Conservation (phyloP, 148 eudicot species). For the Chenopodium berlandieri region DNA sequence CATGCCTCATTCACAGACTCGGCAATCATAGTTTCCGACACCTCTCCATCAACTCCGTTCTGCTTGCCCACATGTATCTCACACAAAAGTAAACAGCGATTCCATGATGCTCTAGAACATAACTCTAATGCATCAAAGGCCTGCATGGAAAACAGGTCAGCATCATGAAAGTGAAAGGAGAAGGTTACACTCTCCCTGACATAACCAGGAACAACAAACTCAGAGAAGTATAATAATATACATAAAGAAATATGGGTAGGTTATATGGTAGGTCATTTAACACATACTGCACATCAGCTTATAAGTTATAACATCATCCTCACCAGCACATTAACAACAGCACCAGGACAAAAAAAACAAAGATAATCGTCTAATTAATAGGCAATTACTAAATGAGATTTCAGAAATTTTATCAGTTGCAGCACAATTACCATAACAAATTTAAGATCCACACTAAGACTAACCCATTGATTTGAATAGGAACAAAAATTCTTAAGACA, state of each 20-base stretch:
- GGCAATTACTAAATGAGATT: not conserved
- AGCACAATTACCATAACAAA: not conserved
- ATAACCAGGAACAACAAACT: not conserved
- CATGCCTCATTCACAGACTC: slow-evolving; percentile 61
- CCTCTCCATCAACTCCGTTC: slow-evolving; percentile 29
- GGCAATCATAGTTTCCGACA: slow-evolving; percentile 47
- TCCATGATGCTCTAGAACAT: slow-evolving; percentile 76
- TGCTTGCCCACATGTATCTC: slow-evolving; percentile 37
- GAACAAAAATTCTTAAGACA: no score
- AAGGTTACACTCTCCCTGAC: not conserved
- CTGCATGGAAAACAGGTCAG: slow-evolving; percentile 35
- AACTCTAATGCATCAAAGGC: slow-evolving; percentile 56
- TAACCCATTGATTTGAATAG: not conserved
- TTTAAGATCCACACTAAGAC: not conserved
- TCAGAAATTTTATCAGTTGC: not conserved
- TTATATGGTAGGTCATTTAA: not conserved
- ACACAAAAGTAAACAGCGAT: slow-evolving; percentile 50
- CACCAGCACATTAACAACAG: not conserved
- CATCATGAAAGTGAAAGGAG: not conserved
- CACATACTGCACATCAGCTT: slow-evolving; percentile 1
- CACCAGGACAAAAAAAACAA: not conserved
- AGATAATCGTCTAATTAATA: not conserved
- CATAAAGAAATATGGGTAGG: not conserved
- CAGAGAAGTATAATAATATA: not conserved
- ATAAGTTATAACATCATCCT: not conserved